A percentile compares a stretch with the other conserved stretches of the same genome.
Conservation (phyloP, 1,284 basidiomycete genomes). For the Tylopilus sp. region DNA sequence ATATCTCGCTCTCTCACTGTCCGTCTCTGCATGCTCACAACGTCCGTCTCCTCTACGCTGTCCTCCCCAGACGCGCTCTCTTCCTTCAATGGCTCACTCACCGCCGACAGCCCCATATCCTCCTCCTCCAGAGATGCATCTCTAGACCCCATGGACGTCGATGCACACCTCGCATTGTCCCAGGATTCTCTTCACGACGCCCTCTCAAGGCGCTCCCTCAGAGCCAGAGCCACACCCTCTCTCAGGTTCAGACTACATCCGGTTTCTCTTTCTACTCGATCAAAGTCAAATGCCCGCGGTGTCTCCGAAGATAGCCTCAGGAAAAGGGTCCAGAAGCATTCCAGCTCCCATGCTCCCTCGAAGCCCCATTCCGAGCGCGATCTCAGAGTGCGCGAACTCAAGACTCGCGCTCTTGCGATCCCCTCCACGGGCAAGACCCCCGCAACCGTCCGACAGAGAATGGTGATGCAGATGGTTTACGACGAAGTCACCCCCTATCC, state of each 20-base stretch:
- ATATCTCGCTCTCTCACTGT: background rate
- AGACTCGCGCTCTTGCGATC: conserved; percentile 45
- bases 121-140: conserved; percentile 35
- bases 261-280: conserved; percentile 24
- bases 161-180: conserved; percentile 24
- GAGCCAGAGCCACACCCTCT: conserved; percentile 19
- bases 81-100: conserved; percentile 30
- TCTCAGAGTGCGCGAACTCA: conserved; percentile 34
- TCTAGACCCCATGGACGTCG: conserved; percentile 31
- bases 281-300: conserved; percentile 21
- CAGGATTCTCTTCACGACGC: conserved; percentile 27
- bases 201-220: conserved; percentile 27
- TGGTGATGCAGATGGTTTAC: conserved; percentile 55
- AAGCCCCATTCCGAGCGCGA: conserved; percentile 31
- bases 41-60: conserved; percentile 27
- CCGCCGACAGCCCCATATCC: conserved; percentile 29
- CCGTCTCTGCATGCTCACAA: conserved; percentile 4
- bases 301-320: conserved; percentile 29
- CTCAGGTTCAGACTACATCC: conserved; percentile 24
- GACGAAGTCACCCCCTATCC: conserved; percentile 60
- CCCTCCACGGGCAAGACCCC: conserved; percentile 54
- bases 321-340: conserved; percentile 28
- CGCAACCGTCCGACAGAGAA: conserved; percentile 49
- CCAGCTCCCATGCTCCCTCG: conserved; percentile 12
- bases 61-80: conserved; percentile 32